Evolutionary conservation across 2,329 filamentous ascomycete species (phyloP).

Genomic region (Cladosporium sp.): DNA sequence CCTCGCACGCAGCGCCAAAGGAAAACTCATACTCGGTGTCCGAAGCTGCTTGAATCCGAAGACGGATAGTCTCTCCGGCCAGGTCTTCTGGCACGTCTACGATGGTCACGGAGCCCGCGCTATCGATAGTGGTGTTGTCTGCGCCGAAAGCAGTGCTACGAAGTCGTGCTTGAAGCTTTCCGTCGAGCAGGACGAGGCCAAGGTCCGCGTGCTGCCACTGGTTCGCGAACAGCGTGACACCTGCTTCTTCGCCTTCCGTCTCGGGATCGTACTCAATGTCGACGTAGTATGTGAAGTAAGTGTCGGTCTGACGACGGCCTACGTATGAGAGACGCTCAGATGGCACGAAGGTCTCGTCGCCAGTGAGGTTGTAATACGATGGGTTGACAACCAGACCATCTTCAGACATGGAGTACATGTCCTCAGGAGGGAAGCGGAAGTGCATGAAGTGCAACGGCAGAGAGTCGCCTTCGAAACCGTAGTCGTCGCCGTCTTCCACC

Average conservation of each 20-base stretch:
- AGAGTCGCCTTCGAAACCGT: slow-evolving; percentile 49
- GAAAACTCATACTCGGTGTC: slow-evolving; percentile 17
- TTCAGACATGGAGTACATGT: slow-evolving; percentile 50
- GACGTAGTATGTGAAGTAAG: slow-evolving; percentile 55
- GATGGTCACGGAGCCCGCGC: slow-evolving; percentile 7
- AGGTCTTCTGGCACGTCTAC: slow-evolving; percentile 4
- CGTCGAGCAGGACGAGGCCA: slow-evolving; percentile 32
- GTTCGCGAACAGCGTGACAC: slow-evolving; percentile 56
- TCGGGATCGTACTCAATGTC: slow-evolving; percentile 49
- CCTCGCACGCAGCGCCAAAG: background rate
- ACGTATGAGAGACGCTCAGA: slow-evolving; percentile 53
- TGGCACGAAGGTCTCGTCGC: slow-evolving; percentile 33
- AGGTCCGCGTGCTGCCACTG: slow-evolving; percentile 58
- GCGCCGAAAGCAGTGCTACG: slow-evolving; percentile 1
- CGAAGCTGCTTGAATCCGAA: slow-evolving; percentile 10
- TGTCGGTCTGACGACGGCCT: slow-evolving; percentile 57
- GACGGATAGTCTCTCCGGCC: slow-evolving; percentile 5
- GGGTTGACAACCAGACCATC: slow-evolving; percentile 49
- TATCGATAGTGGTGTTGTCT: slow-evolving; percentile 3
- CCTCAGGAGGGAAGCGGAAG: slow-evolving; percentile 55
- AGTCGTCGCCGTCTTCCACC: slow-evolving; percentile 47
- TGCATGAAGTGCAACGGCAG: slow-evolving; percentile 59
- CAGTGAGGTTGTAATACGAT: slow-evolving; percentile 57
- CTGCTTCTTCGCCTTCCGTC: slow-evolving; percentile 51
- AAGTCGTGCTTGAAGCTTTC: slow-evolving; percentile 32